phyloP scores from a whole-genome alignment of 2,329 filamentous ascomycete species.

The Biscogniauxia mediterranea region DNA sequence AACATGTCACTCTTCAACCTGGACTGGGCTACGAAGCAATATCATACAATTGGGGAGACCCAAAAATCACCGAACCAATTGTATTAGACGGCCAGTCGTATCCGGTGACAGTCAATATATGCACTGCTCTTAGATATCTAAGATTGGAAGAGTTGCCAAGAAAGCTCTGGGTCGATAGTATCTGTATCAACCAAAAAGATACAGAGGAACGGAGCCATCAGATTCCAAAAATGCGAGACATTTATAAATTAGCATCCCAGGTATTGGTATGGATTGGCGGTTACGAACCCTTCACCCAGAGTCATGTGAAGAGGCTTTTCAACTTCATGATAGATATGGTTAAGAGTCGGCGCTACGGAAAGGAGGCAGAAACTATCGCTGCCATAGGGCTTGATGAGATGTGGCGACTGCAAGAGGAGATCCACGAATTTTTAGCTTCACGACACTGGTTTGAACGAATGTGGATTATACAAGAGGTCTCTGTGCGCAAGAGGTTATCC shows the following conservation, averaged over 20 bases:
- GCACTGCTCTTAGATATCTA: conserved; percentile 8
- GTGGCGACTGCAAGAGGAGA: conserved; percentile 11
- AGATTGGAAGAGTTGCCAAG: conserved; percentile 13
- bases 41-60: conserved; percentile 21
- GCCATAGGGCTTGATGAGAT: conserved; percentile 9
- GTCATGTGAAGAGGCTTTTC: conserved; percentile 9
- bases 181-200: conserved; percentile 21
- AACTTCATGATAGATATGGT: conserved; percentile 5
- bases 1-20: conserved; percentile 9
- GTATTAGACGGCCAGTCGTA: conserved; percentile 12
- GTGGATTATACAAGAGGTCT: conserved; percentile 15
- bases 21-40: conserved; percentile 17
- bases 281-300: conserved; percentile 8
- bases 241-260: conserved; percentile 9
- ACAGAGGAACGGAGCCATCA: conserved; percentile 11
- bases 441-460: conserved; percentile 11
- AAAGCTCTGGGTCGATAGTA: conserved; percentile 17
- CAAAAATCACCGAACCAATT: conserved; percentile 15
- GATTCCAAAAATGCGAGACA: conserved; percentile 16
- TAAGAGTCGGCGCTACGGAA: neutral
- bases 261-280: conserved; percentile 14
- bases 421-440: conserved; percentile 9
- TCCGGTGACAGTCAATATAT: conserved; percentile 16
- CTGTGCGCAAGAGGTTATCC: conserved; percentile 7
- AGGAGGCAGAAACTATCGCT: conserved; percentile 3